phyloP scores from a whole-genome alignment of 306 rosid genomes.

The Sicyos baderoa region DNA sequence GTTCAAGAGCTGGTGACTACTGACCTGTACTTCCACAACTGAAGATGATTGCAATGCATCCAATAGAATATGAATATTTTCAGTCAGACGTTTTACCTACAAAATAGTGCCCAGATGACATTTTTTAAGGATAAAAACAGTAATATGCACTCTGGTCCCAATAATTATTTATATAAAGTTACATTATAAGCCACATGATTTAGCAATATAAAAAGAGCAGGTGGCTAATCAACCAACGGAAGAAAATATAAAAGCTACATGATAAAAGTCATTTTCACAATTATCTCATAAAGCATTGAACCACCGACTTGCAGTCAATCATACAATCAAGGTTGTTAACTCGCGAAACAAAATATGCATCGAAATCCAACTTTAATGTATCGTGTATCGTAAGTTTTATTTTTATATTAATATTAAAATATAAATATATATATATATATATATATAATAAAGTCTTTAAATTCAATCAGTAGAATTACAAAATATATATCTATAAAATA shows the following conservation, averaged over 20 bases:
- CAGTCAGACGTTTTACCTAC: constrained; percentile 65
- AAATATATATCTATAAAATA: too few species aligned
- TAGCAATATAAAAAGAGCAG: neutral
- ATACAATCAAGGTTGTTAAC: neutral
- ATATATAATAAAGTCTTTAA: too few species aligned
- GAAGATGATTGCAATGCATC: constrained; percentile 55
- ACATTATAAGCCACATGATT: neutral
- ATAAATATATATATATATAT: too few species aligned
- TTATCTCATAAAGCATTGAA: constrained; percentile 12
- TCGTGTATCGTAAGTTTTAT: too few species aligned
- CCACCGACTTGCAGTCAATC: constrained; percentile 10
- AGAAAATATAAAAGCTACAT: neutral
- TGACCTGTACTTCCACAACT: constrained; percentile 64
- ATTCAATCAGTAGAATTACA: too few species aligned
- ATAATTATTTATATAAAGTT: neutral
- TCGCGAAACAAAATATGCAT: too few species aligned
- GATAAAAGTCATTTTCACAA: neutral
- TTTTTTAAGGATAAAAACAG: neutral
- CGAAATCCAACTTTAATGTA: too few species aligned
- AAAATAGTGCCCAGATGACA: constrained; percentile 13
- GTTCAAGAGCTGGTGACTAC: neutral
- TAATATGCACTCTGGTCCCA: neutral
- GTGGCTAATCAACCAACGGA: neutral
- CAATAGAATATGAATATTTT: constrained; percentile 49
- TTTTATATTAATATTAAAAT: too few species aligned